Conservation (phyloP, 805 yeast genomes). For the Schizosaccharomyces japonicus region DNA sequence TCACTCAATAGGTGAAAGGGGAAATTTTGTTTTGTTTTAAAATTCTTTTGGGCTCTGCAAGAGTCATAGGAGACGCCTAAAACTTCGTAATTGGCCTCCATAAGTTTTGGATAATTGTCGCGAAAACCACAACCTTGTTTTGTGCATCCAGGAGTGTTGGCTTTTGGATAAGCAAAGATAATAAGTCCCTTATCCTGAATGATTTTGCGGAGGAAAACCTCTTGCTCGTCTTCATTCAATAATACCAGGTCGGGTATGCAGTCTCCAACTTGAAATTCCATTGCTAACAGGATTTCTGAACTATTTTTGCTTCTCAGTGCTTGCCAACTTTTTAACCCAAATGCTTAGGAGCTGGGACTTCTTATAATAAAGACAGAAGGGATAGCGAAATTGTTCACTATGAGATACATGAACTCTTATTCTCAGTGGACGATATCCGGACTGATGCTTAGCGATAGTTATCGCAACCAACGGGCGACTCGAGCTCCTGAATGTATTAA, state of each 20-base stretch:
- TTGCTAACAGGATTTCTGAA: too few species aligned
- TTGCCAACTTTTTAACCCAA: too few species aligned
- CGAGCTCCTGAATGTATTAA: too few species aligned
- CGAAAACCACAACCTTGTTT: constrained; percentile 81
- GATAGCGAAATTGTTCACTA: too few species aligned
- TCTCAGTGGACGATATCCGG: too few species aligned
- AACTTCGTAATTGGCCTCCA: constrained; percentile 30
- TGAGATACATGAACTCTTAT: too few species aligned
- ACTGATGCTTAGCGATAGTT: too few species aligned
- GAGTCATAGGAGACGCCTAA: constrained; percentile 68
- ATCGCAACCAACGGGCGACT: too few species aligned
- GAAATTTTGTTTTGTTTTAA: constrained; percentile 47
- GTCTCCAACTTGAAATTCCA: constrained; percentile 29
- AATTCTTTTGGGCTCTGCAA: constrained; percentile 53
- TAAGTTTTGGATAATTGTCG: constrained; percentile 32
- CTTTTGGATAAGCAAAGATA: constrained; percentile 7
- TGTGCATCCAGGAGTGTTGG: constrained; percentile 44
- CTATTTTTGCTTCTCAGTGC: too few species aligned
- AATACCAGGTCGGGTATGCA: constrained; percentile 40
- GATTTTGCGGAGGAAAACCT: constrained; percentile 24
- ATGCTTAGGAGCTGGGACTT: too few species aligned
- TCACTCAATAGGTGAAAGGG: constrained; percentile 59
- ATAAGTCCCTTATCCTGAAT: constrained; percentile 6
- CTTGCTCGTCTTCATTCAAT: constrained; percentile 44
- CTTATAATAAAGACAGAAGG: too few species aligned